Base-by-base conservation (phyloP, 805 yeast genomes). In the Candida qinlingensis region DNA sequence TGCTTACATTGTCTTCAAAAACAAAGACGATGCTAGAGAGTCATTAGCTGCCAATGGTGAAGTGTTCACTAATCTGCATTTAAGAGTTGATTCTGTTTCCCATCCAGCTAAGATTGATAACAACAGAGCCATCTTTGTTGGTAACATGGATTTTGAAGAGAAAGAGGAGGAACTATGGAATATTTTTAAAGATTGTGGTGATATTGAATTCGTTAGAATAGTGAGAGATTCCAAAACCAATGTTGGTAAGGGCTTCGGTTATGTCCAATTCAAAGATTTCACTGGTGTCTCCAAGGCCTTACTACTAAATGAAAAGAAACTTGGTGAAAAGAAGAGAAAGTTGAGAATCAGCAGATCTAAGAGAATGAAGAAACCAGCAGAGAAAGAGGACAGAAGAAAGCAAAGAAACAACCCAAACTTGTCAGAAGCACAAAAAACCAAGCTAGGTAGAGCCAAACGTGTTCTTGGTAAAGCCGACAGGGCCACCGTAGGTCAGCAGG, bases 241-340 rank as follows among this genome's bases (percentile, higher is more conserved):
- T 60, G 74, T 92, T 50, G 99, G 99, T 54, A 94, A 94, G 70
- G 99, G 99, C 6, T 91, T 94, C 70, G 99, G 96, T 6, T 87
- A 91, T 64, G 90, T 94, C 35, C 98, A 92, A 67, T 94, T 91
- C 71, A 77, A 74, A 52, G 92, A 87, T 59, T 67, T 79, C 46
- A 68, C 83, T 47, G 73, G 83, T 39, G 96, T 94, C 8, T 81
- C 83, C 53, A 86, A 87, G 62, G 97, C 97, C 1, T 67, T 94
- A 46, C 68, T 89, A 50, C 70, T 88, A 52, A 79, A 91, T 65
- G 92, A 80, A 41, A 83, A 87, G 69, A 79, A 81, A 50, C 65
- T 80, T 55, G 68, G 71, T 34, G 68, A 66, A 37, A 69, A 59
- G 54, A 59, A 59, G 50, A 72, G 98, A 55, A 80, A 81, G 55